phyloP scores from a whole-genome alignment of 768 basidiomycete species.

The Hemileccinum rubropunctum region DNA sequence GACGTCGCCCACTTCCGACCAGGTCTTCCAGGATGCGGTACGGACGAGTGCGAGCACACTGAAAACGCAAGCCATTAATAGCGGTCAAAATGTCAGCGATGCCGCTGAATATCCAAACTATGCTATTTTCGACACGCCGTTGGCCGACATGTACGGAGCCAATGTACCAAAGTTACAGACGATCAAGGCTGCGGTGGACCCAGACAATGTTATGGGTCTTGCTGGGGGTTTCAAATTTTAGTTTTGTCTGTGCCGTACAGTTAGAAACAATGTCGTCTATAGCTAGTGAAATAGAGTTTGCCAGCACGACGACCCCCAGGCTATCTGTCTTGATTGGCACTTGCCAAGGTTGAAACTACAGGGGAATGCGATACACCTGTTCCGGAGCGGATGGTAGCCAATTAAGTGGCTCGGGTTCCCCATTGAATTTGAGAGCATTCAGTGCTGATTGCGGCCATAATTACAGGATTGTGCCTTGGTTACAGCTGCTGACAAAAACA shows the following conservation, averaged over 20 bases:
- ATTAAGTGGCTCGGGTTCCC: too few species aligned
- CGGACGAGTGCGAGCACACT: slow-evolving; percentile 37
- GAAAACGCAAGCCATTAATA: slow-evolving; percentile 34
- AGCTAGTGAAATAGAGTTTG: too few species aligned
- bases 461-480: too few species aligned
- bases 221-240: slow-evolving; percentile 28
- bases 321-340: too few species aligned
- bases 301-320: too few species aligned
- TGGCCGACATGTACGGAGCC: slow-evolving; percentile 45
- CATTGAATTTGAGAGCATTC: too few species aligned
- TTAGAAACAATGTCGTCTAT: too few species aligned
- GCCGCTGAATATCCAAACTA: slow-evolving; percentile 38
- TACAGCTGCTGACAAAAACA: too few species aligned
- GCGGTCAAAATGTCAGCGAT: slow-evolving; percentile 39
- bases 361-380: too few species aligned
- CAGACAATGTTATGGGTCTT: slow-evolving; percentile 45
- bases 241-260: background rate
- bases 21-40: slow-evolving; percentile 34
- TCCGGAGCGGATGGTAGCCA: too few species aligned
- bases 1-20: background rate
- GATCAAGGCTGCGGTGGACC: slow-evolving; percentile 17
- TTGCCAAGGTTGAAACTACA: too few species aligned
- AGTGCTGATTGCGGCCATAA: too few species aligned
- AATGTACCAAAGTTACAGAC: slow-evolving; percentile 35
- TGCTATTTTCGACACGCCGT: slow-evolving; percentile 45